phyloP scores from a whole-genome alignment of 306 rosid species.

The barrel medic (Medicago truncatula) region DNA sequence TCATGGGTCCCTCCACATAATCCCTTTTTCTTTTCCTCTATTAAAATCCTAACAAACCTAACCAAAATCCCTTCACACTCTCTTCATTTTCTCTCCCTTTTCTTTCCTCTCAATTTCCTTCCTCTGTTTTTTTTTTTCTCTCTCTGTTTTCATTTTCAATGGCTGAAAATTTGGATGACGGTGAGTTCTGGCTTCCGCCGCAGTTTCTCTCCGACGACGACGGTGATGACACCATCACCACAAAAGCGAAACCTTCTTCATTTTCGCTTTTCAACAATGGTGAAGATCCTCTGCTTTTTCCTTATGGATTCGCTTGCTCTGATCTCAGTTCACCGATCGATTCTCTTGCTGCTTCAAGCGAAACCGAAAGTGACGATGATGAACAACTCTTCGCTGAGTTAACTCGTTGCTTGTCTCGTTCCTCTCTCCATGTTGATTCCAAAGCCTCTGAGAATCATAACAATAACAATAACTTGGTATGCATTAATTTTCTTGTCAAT shows the following conservation, averaged over 20 bases:
- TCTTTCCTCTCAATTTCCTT: no score
- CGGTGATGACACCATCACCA: no score
- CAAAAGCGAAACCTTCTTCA: background rate
- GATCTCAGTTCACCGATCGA: slow-evolving; percentile 63
- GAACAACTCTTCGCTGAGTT: slow-evolving; percentile 68
- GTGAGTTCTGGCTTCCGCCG: slow-evolving; percentile 80
- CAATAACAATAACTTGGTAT: slow-evolving; percentile 48
- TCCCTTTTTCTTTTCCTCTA: background rate
- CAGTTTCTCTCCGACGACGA: slow-evolving; percentile 75
- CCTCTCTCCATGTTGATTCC: slow-evolving; percentile 45
- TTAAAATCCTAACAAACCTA: slow-evolving; percentile 47
- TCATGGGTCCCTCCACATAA: slow-evolving; percentile 32
- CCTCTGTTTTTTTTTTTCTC: background rate
- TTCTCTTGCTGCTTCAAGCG: slow-evolving; percentile 67
- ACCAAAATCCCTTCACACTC: background rate
- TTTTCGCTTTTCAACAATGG: background rate
- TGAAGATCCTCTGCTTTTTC: slow-evolving; percentile 26
- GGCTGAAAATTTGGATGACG: slow-evolving; percentile 68
- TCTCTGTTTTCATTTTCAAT: slow-evolving; percentile 23
- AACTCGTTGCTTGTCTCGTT: slow-evolving; percentile 56
- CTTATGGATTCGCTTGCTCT: slow-evolving; percentile 33
- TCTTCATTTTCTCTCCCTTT: no score
- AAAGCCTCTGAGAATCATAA: background rate
- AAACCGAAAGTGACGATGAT: slow-evolving; percentile 81
- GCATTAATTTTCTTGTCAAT: no score